These are phyloP conservation scores for Botrytis byssoidea DNA, from an alignment of 2,329 filamentous ascomycete genomes.

Conservation along the genomic window DNA sequence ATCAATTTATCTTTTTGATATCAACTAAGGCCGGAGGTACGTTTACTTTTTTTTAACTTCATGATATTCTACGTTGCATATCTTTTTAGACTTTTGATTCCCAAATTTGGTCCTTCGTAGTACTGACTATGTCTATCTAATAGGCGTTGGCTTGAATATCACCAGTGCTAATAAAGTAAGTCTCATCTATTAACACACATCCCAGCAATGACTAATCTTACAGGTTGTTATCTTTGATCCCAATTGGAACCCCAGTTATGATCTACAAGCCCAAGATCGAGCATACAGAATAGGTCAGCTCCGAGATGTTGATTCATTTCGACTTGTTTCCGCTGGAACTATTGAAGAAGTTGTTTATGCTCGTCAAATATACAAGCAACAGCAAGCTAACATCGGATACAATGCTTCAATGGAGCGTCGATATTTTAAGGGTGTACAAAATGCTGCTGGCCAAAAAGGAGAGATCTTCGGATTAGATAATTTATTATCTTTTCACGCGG, in stretches of 20 bases:
- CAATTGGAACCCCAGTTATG: slow-evolving; percentile 95
- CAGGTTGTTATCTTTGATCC: slow-evolving; percentile 79
- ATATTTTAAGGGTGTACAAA: slow-evolving; percentile 94
- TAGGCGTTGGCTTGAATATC: slow-evolving; percentile 85
- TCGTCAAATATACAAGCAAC: slow-evolving; percentile 97
- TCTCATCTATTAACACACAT: background rate
- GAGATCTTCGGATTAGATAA: slow-evolving; percentile 93
- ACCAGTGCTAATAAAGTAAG: slow-evolving; percentile 92
- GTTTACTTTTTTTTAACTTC: background rate
- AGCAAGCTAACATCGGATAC: slow-evolving; percentile 97
- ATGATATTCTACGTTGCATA: background rate
- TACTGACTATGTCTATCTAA: slow-evolving; percentile 4
- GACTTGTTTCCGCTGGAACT: slow-evolving; percentile 84
- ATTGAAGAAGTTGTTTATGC: slow-evolving; percentile 98
- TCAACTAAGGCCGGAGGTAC: slow-evolving; percentile 80
- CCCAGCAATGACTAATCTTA: background rate
- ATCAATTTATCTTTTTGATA: slow-evolving; percentile 92
- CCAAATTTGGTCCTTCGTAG: background rate
- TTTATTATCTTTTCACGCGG: slow-evolving; percentile 76
- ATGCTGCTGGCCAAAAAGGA: slow-evolving; percentile 76
- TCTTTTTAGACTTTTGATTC: too few relatives aligned
- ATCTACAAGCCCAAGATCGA: slow-evolving; percentile 92
- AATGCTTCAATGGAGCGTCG: slow-evolving; percentile 87
- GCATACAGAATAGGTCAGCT: slow-evolving; percentile 94
- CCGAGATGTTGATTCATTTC: slow-evolving; percentile 91